Evolutionary conservation across 306 rosid species (phyloP), one percentile per base, ranked within the genome.

Genomic region (Astragalus glycyphyllos): DNA sequence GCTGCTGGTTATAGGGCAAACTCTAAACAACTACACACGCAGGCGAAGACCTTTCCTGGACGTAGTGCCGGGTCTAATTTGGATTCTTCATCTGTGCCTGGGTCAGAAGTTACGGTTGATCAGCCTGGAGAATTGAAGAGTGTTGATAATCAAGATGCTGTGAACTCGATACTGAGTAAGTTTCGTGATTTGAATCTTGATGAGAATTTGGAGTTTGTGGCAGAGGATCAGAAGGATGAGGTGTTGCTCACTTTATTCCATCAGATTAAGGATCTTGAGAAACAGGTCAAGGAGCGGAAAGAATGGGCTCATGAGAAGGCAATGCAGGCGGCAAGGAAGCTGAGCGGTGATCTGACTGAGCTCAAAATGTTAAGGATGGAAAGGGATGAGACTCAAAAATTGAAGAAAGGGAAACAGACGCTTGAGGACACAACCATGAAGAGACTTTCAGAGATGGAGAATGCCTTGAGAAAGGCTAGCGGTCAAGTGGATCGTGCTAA

Each of bases 261-360:
- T 82, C 95, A 87, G 84, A 83, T 91, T 46, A 89, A 89, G 79
- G 97, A 91, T 75, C 88, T 94, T n/a, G 95, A 94, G 82, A 87
- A 76, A 59, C 96, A 91, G 89, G 88, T 83, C 15, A 86, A 81
- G 77, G 97, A 91, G 58, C 80, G 91, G 62, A 89, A 89, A 80
- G 99, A 94, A 29, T 91, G 99, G 99, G 96, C 99, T 16, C 95
- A 94, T 65, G 81, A 80, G 80, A 94, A 94, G 84, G 99, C 99
- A 61, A 82, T 94, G 91, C 99, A 94, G 79, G 97, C 97, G 16
- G 99, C 99, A 4, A 84, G 77, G 76, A 91, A 89, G 86, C 87
- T 94, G 11, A 89, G 91, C 74, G 62, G 81, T 75, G 99, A 94
- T 77, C 74, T 91, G 72, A 91, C 84, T 58, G 97, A 90, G 87